A percentile compares a stretch with the other conserved stretches of the same genome.
These are phyloP conservation scores for Gossypium sturtianum DNA, from an alignment of 345 rosid genomes.

Conservation along the genomic window DNA sequence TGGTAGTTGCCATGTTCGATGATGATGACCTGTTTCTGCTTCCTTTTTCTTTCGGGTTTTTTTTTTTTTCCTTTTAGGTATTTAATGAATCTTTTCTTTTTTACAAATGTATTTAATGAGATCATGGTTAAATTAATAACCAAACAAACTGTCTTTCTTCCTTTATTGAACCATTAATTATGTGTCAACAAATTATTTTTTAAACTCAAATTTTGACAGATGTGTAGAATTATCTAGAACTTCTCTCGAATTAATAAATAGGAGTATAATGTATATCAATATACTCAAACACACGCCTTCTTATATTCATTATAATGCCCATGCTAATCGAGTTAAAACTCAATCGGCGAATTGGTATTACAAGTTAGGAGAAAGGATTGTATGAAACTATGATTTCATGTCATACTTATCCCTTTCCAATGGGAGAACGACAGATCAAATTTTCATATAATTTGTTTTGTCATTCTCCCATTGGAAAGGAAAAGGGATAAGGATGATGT, in stretches of 20 bases:
- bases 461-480: accelerated
- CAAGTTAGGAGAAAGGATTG: too few species aligned
- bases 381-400: too few species aligned
- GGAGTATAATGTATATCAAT: accelerated
- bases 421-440: too few species aligned
- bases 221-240: too few species aligned
- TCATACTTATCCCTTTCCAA: too few species aligned
- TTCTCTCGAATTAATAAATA: too few species aligned
- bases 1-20: neutral
- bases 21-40: neutral
- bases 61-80: neutral
- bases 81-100: too few species aligned
- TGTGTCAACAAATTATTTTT: too few species aligned
- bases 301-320: accelerated
- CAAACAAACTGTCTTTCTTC: neutral
- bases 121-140: neutral
- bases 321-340: accelerated
- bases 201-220: too few species aligned
- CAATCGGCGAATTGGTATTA: too few species aligned
- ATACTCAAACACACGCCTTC: accelerated
- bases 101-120: neutral
- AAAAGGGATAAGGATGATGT: accelerated
- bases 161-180: too few species aligned
- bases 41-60: neutral
- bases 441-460: too few species aligned